Base-by-base conservation (phyloP, 2,329 filamentous ascomycete genomes). In the Eurotiales sp. region DNA sequence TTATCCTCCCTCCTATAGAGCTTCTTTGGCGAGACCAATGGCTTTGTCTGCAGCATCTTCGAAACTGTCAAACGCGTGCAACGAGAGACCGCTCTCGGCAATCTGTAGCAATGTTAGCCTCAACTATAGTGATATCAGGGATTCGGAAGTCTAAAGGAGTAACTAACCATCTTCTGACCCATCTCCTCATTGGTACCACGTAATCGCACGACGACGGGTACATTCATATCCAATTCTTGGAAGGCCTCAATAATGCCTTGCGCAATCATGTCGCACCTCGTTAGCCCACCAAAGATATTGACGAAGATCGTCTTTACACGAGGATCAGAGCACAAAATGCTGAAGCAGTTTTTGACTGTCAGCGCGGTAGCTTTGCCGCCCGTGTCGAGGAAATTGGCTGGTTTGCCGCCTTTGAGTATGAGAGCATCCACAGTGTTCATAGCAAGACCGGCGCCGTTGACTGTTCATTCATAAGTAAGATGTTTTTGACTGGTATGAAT, bases 351-450 rank as follows among this genome's bases (percentile, higher is more conserved):
- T 63, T 86, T 84, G 58, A 96, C 89, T 0, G 90, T 95, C 57
- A 86, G 83, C 25, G 82, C 81, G 0, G 90, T 96, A 0, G 90
- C 90, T 67, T 95, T 93, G 30, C 90, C 90, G 23, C 91, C 90
- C 0, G 88, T 95, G 66, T 96, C 90, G 50, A 96, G 77, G 66
- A 96, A 95, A 61, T 96, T 96, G 10, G 88, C 83, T 21, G 85
- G 85, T 29, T 76, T 70, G 2, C 88, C 88, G 8, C 85, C 85
- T 50, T 82, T 80, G 11, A 82, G 72, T 2, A 80, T 76, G 1
- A 96, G 80, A 0, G 87, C 86, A 65, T 96, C 90, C 54, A 91
- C 84, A 0, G 90, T 95, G 65, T 93, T 93, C 87, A 96, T 93
- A 0, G 90, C 90, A 1, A 96, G 79, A 0, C 90, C 90, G 0